Base-by-base conservation (phyloP, 2,329 filamentous ascomycete species). In the Arthroderma sp. region DNA sequence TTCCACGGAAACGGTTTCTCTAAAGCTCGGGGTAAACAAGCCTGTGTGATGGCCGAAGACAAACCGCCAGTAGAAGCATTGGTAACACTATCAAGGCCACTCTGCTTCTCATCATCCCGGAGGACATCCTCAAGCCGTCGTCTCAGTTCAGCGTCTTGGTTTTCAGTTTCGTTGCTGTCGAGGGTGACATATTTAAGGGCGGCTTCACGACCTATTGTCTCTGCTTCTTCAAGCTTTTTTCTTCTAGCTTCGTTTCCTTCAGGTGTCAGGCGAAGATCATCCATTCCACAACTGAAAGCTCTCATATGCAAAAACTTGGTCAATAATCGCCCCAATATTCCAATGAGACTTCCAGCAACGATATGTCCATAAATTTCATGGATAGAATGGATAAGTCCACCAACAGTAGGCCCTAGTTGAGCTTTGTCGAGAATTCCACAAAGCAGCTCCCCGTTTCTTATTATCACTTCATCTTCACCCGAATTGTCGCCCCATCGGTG, bases 271-370 rank as follows among this genome's bases (percentile, higher is more conserved):
- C 83, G 78, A 47, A 98, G 72, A 70, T 98, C 93, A 57, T 98
- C 89, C 65, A 98, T 94, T 60, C 93, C 93, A 63, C 91, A 98
- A 52, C 86, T 91, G 62, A 96, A 96, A 1, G 89, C 91, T 42
- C 88, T 77, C 80, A 95, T 94, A 58, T 91, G 85, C 49, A 96
- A 73, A 52, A 88, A 82, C 56, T 88, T 83, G 0, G 91, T 98
- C 51, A 98, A 68, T 28, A 98, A 72, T 46, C 91, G 80, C 44
- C 91, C 91, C 45, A 98, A 73, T 54, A 89, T 83, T 69, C 87
- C 93, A 44, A 98, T 76, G 6, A 94, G 70, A 58, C 86, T 86
- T 31, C 91, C 89, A 15, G 91, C 89, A 51, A 83, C 74, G 10
- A 82, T 82, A 46, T 91, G 83, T 2, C 93, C 91, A 59, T 95